Evolutionary conservation across 441 rosid genomes (phyloP).

Genomic region (Gossypium lobatum): DNA sequence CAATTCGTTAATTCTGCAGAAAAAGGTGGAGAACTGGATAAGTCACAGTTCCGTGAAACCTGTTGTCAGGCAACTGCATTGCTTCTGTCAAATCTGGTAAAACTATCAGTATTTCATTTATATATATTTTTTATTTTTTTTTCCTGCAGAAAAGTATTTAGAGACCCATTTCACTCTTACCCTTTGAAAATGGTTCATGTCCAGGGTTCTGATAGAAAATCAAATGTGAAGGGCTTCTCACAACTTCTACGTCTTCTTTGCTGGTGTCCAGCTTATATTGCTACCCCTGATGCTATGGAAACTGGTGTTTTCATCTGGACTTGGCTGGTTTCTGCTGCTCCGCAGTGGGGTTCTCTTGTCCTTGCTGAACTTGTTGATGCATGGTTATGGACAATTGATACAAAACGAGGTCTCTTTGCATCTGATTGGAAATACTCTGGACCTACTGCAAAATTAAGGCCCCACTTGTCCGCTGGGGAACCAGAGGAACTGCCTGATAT

Average conservation of each 20-base stretch:
- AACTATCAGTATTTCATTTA: neutral
- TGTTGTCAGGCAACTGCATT: slow-evolving; percentile 97
- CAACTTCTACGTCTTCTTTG: slow-evolving; percentile 95
- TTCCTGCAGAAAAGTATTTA: neutral
- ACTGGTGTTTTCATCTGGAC: slow-evolving; percentile 97
- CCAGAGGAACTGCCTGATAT: slow-evolving; percentile 66
- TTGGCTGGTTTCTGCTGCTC: slow-evolving; percentile 98
- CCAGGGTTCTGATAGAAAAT: slow-evolving; percentile 67
- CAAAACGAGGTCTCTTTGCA: slow-evolving; percentile 92
- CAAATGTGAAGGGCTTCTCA: slow-evolving; percentile 81
- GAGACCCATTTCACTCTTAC: slow-evolving; percentile 1
- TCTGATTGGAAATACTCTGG: slow-evolving; percentile 77
- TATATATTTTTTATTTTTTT: neutral
- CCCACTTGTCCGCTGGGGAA: slow-evolving; percentile 94
- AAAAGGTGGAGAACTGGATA: slow-evolving; percentile 86
- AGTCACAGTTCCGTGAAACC: slow-evolving; percentile 75
- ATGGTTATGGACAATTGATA: slow-evolving; percentile 99
- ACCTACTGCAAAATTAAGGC: slow-evolving; percentile 92
- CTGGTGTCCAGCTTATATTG: slow-evolving; percentile 99
- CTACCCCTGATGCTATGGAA: slow-evolving; percentile 94
- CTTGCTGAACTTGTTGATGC: slow-evolving; percentile 99
- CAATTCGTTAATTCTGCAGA: slow-evolving; percentile 85
- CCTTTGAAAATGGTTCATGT: slow-evolving; percentile 18
- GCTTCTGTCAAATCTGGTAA: slow-evolving; percentile 91
- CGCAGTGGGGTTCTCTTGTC: slow-evolving; percentile 83